Conservation (phyloP, 2,329 filamentous ascomycete species). For the Tolypocladium guangdongense region DNA sequence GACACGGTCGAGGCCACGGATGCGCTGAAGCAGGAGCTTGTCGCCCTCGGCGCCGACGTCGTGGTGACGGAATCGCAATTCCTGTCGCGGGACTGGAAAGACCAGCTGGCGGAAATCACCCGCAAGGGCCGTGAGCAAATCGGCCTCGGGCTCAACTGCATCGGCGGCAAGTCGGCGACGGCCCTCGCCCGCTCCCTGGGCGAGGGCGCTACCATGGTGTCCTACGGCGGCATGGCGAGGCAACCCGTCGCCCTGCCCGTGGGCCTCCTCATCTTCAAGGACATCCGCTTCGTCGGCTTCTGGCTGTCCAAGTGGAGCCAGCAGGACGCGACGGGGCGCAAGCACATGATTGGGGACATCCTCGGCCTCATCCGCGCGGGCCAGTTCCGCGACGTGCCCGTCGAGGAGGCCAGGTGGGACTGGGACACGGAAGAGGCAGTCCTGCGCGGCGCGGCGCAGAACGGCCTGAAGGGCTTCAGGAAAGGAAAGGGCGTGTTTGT, state of each 20-base stretch:
- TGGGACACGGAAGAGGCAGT: constrained; percentile 64
- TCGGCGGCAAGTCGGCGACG: constrained; percentile 77
- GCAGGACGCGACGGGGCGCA: constrained; percentile 60
- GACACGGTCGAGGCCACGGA: constrained; percentile 53
- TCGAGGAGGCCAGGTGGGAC: constrained; percentile 73
- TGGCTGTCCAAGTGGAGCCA: constrained; percentile 91
- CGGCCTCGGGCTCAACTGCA: constrained; percentile 79
- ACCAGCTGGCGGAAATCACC: constrained; percentile 53
- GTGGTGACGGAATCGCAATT: constrained; percentile 48
- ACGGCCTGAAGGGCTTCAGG: constrained; percentile 73
- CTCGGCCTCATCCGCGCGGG: constrained; percentile 63
- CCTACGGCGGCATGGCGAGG: constrained; percentile 91
- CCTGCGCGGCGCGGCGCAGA: constrained; percentile 65
- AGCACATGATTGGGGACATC: constrained; percentile 74
- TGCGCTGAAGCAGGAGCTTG: constrained; percentile 40
- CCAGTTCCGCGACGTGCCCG: constrained; percentile 72
- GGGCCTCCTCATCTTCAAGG: constrained; percentile 84
- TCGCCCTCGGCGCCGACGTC: constrained; percentile 42
- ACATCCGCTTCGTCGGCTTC: constrained; percentile 81
- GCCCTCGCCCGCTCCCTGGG: constrained; percentile 65
- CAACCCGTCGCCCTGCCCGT: constrained; percentile 75
- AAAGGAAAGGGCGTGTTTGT: constrained; percentile 85
- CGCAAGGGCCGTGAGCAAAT: constrained; percentile 61
- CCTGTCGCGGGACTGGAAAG: constrained; percentile 47
- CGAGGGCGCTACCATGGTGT: constrained; percentile 65